phyloP scores from a whole-genome alignment of 768 basidiomycete genomes.

The Lactarius sanguifluus region DNA sequence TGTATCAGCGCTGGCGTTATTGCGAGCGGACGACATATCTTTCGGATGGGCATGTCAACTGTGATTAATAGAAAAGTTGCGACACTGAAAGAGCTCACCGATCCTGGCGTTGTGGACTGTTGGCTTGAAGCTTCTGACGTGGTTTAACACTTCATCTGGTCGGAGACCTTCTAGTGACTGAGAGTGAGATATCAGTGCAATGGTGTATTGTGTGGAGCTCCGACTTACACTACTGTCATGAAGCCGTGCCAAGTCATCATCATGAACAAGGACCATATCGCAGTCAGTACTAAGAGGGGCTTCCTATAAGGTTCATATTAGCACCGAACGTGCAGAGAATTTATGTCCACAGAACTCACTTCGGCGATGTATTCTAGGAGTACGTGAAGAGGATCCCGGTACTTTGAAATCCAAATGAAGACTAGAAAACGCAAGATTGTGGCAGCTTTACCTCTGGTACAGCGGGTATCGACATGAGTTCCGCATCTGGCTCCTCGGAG shows the following conservation, averaged over 20 bases:
- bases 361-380: not conserved
- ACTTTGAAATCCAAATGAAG: not conserved
- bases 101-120: not conserved
- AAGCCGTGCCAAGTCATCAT: constrained; percentile 2
- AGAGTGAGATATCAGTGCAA: not conserved
- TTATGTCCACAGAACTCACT: not conserved
- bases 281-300: not conserved
- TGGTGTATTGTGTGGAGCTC: not conserved
- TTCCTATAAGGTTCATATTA: not conserved
- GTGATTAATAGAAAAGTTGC: not conserved
- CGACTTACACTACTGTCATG: not conserved
- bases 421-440: not conserved
- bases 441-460: not conserved
- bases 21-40: not conserved
- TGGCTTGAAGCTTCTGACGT: not conserved
- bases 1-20: not conserved
- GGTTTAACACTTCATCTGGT: not conserved
- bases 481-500: not conserved
- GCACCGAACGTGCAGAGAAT: not conserved
- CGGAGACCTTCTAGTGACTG: not conserved
- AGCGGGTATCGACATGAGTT: not conserved
- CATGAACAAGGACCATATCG: not conserved
- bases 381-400: not conserved
- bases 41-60: not conserved
- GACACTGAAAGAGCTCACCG: not conserved